These are phyloP conservation scores for Cinchona pubescens DNA, from an alignment of 257 asterid genomes.

Conservation along the genomic window DNA sequence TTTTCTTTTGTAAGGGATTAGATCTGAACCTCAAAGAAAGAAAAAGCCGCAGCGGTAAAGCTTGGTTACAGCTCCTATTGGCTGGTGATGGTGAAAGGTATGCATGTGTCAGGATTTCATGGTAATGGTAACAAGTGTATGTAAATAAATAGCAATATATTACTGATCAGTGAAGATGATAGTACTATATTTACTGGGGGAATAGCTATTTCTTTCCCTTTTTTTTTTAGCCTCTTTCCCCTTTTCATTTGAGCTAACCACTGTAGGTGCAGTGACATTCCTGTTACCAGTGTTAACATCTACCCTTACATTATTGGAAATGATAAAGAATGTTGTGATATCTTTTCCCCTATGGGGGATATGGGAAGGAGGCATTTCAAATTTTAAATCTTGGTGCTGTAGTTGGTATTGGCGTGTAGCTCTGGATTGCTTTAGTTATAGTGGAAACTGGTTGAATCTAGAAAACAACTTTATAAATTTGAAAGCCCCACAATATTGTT, in stretches of 20 bases:
- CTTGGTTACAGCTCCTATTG: neutral
- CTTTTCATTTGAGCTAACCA: neutral
- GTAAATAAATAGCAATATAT: neutral
- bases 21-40: slow-evolving; percentile 34
- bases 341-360: too few relatives aligned
- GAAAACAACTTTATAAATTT: too few relatives aligned
- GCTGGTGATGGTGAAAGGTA: neutral
- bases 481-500: neutral
- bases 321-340: neutral
- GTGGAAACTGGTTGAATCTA: neutral
- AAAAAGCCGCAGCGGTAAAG: slow-evolving; percentile 20
- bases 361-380: too few relatives aligned
- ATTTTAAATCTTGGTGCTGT: too few relatives aligned
- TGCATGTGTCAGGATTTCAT: neutral
- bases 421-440: too few relatives aligned
- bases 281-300: neutral
- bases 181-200: too few relatives aligned
- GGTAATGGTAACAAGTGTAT: neutral
- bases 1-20: slow-evolving; percentile 27
- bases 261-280: neutral
- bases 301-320: neutral
- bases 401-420: too few relatives aligned
- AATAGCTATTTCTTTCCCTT: too few relatives aligned
- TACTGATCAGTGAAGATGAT: neutral
- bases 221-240: neutral